phyloP scores from a whole-genome alignment of 2,329 filamentous ascomycete species.

The Fusarium tjaetaba region DNA sequence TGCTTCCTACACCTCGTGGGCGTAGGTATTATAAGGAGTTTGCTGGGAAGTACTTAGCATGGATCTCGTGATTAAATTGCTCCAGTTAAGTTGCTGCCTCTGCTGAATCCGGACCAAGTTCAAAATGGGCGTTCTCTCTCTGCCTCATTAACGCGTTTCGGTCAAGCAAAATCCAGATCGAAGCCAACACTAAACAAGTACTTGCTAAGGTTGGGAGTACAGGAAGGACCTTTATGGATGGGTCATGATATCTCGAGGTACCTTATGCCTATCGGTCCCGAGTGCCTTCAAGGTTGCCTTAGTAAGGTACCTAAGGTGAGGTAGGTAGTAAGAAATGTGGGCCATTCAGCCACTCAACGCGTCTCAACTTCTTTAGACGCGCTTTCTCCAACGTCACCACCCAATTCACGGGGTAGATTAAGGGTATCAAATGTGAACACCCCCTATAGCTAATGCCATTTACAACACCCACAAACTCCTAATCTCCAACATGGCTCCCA shows the following conservation, averaged over 20 bases:
- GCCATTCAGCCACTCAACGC: conserved; percentile 43
- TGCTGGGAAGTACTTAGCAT: not conserved
- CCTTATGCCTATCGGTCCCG: not conserved
- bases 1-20: not conserved
- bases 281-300: not conserved
- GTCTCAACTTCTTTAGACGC: conserved; percentile 36
- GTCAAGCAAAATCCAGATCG: not conserved
- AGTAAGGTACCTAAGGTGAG: too few relatives aligned
- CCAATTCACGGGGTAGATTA: conserved; percentile 1
- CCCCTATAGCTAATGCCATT: conserved; percentile 1
- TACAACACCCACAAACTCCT: not conserved
- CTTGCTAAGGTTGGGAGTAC: not conserved
- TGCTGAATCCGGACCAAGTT: not conserved
- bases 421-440: conserved; percentile 13
- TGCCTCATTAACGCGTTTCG: not conserved
- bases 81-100: not conserved
- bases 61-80: not conserved
- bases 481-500: conserved; percentile 47
- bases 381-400: conserved; percentile 40
- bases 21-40: not conserved
- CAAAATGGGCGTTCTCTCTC: not conserved
- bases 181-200: not conserved
- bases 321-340: conserved; percentile 16
- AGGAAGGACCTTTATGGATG: not conserved
- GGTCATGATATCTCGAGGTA: not conserved